Percentiles rank a stretch among this genome's conserved stretches.
These are phyloP conservation scores for Aspergillus floridensis DNA, from an alignment of 2,329 filamentous ascomycete species.

Conservation along the genomic window DNA sequence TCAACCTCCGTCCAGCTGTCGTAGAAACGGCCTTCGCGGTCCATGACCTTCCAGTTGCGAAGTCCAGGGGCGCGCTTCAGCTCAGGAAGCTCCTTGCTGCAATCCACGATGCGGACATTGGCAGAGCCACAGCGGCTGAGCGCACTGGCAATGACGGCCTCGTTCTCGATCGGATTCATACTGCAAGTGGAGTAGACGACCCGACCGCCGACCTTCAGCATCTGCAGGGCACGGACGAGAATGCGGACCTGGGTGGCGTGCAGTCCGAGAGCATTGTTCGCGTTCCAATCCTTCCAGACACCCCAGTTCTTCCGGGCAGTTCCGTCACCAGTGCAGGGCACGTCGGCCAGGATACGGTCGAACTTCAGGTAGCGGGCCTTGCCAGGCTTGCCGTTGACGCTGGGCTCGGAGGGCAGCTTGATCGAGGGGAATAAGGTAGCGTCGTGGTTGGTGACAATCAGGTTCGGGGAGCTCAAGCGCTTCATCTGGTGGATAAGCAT, in stretches of 20 bases:
- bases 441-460: constrained; percentile 97
- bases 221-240: constrained; percentile 84
- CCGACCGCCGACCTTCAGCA: constrained; percentile 91
- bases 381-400: constrained; percentile 52
- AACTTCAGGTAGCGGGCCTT: constrained; percentile 83
- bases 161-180: constrained; percentile 97
- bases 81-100: constrained; percentile 70
- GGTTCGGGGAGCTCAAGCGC: constrained; percentile 90
- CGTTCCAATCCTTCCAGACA: constrained; percentile 93
- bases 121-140: constrained; percentile 80
- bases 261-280: constrained; percentile 80
- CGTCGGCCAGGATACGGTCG: constrained; percentile 92
- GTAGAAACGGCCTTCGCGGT: constrained; percentile 78
- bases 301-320: constrained; percentile 90
- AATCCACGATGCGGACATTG: constrained; percentile 83
- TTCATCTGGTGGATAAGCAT: constrained; percentile 98
- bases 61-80: constrained; percentile 76
- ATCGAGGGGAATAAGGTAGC: constrained; percentile 94
- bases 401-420: constrained; percentile 64
- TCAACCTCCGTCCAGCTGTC: constrained; percentile 79
- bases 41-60: constrained; percentile 85
- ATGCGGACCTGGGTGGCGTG: constrained; percentile 87
- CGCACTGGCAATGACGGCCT: constrained; percentile 83
- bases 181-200: constrained; percentile 98
- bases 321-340: constrained; percentile 94